These are phyloP conservation scores for Phytophthora macrochlamydospora DNA, from an alignment of 352 stramenopile genomes.

Conservation along the genomic window DNA sequence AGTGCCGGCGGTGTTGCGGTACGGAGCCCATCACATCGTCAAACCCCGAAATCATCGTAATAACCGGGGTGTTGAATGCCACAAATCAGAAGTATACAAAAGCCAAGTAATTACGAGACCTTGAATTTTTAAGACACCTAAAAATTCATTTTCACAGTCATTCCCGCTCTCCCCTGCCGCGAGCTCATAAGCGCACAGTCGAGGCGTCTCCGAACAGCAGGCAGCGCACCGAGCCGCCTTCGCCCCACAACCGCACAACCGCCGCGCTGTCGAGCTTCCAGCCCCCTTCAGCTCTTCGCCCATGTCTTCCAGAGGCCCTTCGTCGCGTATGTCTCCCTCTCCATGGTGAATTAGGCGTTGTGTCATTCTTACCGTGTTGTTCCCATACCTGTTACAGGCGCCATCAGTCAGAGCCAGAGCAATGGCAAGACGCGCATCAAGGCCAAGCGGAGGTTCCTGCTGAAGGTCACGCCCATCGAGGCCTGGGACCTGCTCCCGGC, in stretches of 20 bases:
- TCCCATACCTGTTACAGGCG: slow-evolving; percentile 7
- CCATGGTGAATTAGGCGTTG: neutral
- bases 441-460: slow-evolving; percentile 75
- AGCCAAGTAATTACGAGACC: neutral
- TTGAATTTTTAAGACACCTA: too few species aligned
- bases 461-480: slow-evolving; percentile 89
- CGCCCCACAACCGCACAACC: slow-evolving; percentile 29
- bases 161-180: neutral
- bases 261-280: slow-evolving; percentile 5
- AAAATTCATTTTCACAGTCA: neutral
- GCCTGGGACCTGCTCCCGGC: slow-evolving; percentile 68
- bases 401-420: slow-evolving; percentile 24
- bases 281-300: slow-evolving; percentile 1
- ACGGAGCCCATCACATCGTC: neutral
- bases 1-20: neutral
- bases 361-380: neutral
- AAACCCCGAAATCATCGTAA: neutral
- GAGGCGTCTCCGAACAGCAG: neutral
- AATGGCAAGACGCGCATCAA: slow-evolving; percentile 57
- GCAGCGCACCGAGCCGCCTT: neutral
- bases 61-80: neutral
- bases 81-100: neutral
- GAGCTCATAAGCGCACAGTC: neutral
- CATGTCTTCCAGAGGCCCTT: slow-evolving; percentile 34
- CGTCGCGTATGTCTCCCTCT: slow-evolving; percentile 30